Conservation (phyloP, 2,329 filamentous ascomycete genomes). For the Ophioceras dolichostomum region DNA sequence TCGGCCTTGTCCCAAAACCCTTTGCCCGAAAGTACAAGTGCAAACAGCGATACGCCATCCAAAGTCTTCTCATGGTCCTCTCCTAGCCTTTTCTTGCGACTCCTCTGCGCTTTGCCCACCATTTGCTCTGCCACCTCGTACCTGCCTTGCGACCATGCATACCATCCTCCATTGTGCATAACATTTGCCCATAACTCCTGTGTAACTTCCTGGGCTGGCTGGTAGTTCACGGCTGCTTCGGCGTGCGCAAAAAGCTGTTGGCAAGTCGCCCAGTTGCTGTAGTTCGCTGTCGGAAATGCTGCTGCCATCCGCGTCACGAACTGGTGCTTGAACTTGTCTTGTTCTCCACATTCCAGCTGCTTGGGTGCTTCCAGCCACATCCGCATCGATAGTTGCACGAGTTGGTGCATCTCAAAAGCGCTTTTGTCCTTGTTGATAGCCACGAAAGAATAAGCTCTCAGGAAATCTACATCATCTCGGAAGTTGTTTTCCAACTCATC, state of each 20-base stretch:
- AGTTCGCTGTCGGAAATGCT: constrained; percentile 14
- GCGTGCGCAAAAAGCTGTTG: constrained; percentile 18
- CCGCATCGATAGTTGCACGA: constrained; percentile 25
- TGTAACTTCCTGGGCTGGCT: not conserved
- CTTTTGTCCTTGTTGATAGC: constrained; percentile 7
- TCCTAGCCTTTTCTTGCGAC: not conserved
- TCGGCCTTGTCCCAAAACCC: not conserved
- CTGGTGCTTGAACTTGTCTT: constrained; percentile 23
- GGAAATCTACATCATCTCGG: constrained; percentile 18
- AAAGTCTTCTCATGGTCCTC: not conserved
- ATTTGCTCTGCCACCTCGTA: constrained; percentile 7
- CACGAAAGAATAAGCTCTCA: constrained; percentile 25
- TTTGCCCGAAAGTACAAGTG: not conserved
- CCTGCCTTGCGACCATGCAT: constrained; percentile 4
- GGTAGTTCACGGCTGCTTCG: constrained; percentile 5
- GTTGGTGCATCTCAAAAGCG: constrained; percentile 26
- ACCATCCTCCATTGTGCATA: not conserved
- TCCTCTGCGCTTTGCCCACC: constrained; percentile 2
- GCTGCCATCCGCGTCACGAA: constrained; percentile 19
- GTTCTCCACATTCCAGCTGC: too few relatives aligned
- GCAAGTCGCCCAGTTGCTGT: constrained; percentile 19
- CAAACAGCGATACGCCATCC: not conserved
- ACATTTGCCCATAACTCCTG: not conserved
- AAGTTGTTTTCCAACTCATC: constrained; percentile 8
- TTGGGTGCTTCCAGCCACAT: constrained; percentile 19